A percentile compares a stretch with the other conserved stretches of the same genome.
These are phyloP conservation scores for Haplographium delicatum DNA, from an alignment of 495 filamentous ascomycete genomes.

Conservation along the genomic window DNA sequence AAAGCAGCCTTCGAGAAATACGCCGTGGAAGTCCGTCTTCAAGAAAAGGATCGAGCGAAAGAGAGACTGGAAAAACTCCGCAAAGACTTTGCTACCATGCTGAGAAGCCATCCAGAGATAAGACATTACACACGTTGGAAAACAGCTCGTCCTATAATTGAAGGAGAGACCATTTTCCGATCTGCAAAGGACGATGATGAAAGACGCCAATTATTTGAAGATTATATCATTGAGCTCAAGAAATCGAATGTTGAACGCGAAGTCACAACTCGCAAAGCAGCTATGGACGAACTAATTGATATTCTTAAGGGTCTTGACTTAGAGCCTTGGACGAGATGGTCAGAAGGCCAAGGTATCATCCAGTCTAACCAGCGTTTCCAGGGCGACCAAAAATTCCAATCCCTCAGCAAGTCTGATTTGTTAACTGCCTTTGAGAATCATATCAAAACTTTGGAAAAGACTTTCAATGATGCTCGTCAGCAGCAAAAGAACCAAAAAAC, in stretches of 20 bases:
- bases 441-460: slow-evolving; percentile 83
- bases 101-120: slow-evolving; percentile 94
- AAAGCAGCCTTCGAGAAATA: slow-evolving; percentile 95
- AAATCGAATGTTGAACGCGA: slow-evolving; percentile 73
- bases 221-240: slow-evolving; percentile 82
- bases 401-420: slow-evolving; percentile 83
- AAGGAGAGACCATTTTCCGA: slow-evolving; percentile 91
- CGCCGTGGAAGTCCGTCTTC: slow-evolving; percentile 78
- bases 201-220: slow-evolving; percentile 87
- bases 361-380: slow-evolving; percentile 74
- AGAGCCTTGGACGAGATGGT: slow-evolving; percentile 94
- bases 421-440: slow-evolving; percentile 92
- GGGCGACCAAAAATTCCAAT: slow-evolving; percentile 81
- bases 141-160: slow-evolving; percentile 89
- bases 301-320: slow-evolving; percentile 80
- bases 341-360: slow-evolving; percentile 79
- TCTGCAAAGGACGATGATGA: slow-evolving; percentile 85
- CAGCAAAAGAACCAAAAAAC: slow-evolving; percentile 74
- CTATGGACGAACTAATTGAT: slow-evolving; percentile 76
- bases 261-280: slow-evolving; percentile 64
- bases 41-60: slow-evolving; percentile 93
- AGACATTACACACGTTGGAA: slow-evolving; percentile 98
- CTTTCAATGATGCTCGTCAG: slow-evolving; percentile 84
- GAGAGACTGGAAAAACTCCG: slow-evolving; percentile 91
- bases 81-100: slow-evolving; percentile 91